A percentile compares a stretch with the other conserved stretches of the same genome.
Evolutionary conservation across 495 filamentous ascomycete genomes (phyloP).

Genomic region (Elaphomyces granulatus): DNA sequence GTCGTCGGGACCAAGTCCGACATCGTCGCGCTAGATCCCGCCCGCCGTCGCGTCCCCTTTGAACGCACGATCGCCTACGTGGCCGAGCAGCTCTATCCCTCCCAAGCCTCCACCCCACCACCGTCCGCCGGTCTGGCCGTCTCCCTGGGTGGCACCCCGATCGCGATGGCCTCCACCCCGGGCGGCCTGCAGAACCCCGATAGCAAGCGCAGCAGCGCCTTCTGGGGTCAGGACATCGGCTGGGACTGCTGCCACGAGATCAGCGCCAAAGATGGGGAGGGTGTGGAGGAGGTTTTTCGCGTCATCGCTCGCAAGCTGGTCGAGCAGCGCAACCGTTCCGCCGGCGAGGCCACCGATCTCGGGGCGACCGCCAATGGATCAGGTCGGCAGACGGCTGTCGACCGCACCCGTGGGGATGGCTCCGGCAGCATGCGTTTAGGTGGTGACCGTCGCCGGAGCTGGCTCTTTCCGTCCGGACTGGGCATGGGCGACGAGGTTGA

Average conservation of each 20-base stretch:
- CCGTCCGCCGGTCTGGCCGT: conserved; percentile 40
- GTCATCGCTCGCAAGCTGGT: conserved; percentile 91
- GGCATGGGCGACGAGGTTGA: conserved; percentile 21
- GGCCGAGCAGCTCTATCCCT: conserved; percentile 70
- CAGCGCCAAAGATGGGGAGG: conserved; percentile 84
- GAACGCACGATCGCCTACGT: conserved; percentile 91
- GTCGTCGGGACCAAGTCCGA: conserved; percentile 94
- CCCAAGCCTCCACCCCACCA: conserved; percentile 47
- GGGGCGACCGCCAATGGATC: background rate
- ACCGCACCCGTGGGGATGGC: conserved; percentile 15
- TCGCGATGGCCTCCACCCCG: conserved; percentile 15
- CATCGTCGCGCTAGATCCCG: conserved; percentile 69
- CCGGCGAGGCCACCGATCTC: background rate
- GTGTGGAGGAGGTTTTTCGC: conserved; percentile 92
- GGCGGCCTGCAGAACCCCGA: conserved; percentile 46
- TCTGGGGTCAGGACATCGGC: conserved; percentile 83
- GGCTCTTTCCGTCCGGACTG: conserved; percentile 36
- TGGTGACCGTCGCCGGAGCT: conserved; percentile 34
- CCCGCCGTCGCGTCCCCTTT: conserved; percentile 67
- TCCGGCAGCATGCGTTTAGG: conserved; percentile 35
- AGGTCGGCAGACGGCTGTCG: conserved; percentile 3
- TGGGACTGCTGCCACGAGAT: conserved; percentile 98
- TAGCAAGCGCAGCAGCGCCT: conserved; percentile 66
- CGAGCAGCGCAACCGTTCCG: conserved; percentile 61
- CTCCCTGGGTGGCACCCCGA: conserved; percentile 12